A percentile compares a stretch with the other conserved stretches of the same genome.
phyloP scores from a whole-genome alignment of 2,329 filamentous ascomycete species.

The Fusarium sp. region DNA sequence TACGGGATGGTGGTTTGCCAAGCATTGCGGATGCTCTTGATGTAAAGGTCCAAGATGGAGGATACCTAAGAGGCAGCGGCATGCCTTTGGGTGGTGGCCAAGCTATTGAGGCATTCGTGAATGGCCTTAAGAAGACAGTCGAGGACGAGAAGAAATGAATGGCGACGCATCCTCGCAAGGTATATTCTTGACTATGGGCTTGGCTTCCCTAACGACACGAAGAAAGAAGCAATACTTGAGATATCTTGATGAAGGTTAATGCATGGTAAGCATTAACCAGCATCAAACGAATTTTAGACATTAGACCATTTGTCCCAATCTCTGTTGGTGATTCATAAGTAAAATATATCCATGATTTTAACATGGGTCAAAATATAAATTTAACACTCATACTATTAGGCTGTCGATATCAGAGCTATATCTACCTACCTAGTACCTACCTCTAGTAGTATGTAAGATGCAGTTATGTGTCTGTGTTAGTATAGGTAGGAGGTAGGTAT shows the following conservation, averaged over 20 bases:
- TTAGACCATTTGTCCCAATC: neutral
- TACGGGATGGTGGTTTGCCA: slow-evolving; percentile 89
- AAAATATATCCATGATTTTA: neutral
- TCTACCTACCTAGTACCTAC: neutral
- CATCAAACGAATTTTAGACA: slow-evolving; percentile 2
- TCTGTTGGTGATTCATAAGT: neutral
- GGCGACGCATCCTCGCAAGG: neutral
- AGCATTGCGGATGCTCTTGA: slow-evolving; percentile 88
- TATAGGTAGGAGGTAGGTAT: too few species aligned
- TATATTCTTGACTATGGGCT: neutral
- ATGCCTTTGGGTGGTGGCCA: slow-evolving; percentile 89
- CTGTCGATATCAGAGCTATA: neutral
- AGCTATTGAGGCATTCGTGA: slow-evolving; percentile 89
- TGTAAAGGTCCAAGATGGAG: slow-evolving; percentile 84
- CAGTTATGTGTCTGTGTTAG: too few species aligned
- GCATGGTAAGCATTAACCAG: slow-evolving; percentile 4
- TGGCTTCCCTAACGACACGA: neutral
- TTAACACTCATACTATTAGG: neutral
- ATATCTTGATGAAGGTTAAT: slow-evolving; percentile 20
- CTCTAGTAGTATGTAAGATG: too few species aligned
- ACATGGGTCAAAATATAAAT: neutral
- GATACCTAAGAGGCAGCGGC: slow-evolving; percentile 78
- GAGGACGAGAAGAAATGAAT: slow-evolving; percentile 60
- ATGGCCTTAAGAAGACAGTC: slow-evolving; percentile 84
- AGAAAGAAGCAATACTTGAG: neutral